Percentiles rank a stretch among this genome's conserved stretches.
Evolutionary conservation across 768 basidiomycete species (phyloP).

Genomic region (Tephrocybe sp.): DNA sequence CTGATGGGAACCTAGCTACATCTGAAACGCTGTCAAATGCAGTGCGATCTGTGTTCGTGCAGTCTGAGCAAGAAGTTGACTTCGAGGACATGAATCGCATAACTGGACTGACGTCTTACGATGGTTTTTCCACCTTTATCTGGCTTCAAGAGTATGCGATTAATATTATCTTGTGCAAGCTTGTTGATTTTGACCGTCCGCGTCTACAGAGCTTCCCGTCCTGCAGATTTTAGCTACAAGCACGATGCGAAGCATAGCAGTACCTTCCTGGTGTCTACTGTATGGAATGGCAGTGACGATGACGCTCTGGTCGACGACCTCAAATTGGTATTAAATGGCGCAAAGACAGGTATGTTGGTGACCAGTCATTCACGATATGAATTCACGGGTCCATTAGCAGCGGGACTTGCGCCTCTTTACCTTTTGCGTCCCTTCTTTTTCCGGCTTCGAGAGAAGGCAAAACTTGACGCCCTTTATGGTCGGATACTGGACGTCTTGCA

Average conservation of each 20-base stretch:
- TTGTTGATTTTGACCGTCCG: neutral
- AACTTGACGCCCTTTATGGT: slow-evolving; percentile 34
- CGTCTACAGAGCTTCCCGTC: slow-evolving; percentile 47
- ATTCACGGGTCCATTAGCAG: slow-evolving; percentile 21
- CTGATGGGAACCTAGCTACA: slow-evolving; percentile 23
- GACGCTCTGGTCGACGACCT: slow-evolving; percentile 33
- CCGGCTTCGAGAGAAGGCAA: slow-evolving; percentile 34
- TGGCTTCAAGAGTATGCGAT: slow-evolving; percentile 75
- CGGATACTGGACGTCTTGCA: slow-evolving; percentile 46
- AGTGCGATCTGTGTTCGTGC: slow-evolving; percentile 49
- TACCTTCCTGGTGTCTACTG: slow-evolving; percentile 51
- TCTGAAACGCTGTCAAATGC: slow-evolving; percentile 45
- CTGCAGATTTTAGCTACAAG: slow-evolving; percentile 79
- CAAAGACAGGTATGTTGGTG: slow-evolving; percentile 29
- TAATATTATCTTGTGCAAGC: neutral
- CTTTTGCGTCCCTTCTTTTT: slow-evolving; percentile 51
- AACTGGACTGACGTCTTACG: slow-evolving; percentile 59
- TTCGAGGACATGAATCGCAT: slow-evolving; percentile 55
- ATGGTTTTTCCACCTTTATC: slow-evolving; percentile 46
- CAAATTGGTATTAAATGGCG: slow-evolving; percentile 22
- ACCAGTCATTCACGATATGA: neutral
- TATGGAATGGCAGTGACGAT: slow-evolving; percentile 46
- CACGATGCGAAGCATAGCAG: slow-evolving; percentile 66
- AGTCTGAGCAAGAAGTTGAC: slow-evolving; percentile 39
- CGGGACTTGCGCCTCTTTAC: slow-evolving; percentile 45